Percentiles rank a stretch among this genome's conserved stretches.
These are phyloP conservation scores for Petrea volubilis DNA, from an alignment of 257 asterid species.

Conservation along the genomic window DNA sequence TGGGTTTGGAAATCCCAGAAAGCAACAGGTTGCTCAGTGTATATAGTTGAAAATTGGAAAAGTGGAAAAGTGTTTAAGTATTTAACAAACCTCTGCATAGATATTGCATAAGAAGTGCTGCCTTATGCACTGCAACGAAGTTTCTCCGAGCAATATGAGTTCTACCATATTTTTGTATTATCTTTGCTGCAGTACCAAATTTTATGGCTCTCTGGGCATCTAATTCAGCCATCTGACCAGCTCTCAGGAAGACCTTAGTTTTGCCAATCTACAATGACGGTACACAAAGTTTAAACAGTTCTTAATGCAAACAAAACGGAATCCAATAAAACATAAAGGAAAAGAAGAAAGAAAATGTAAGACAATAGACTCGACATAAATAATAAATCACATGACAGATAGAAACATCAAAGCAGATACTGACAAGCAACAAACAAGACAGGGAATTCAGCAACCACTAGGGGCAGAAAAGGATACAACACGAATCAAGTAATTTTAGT, in stretches of 20 bases:
- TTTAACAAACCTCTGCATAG: constrained; percentile 72
- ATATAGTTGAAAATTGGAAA: constrained; percentile 16
- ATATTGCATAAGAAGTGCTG: constrained; percentile 66
- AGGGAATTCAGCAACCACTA: neutral
- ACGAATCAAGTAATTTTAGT: neutral
- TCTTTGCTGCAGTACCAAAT: constrained; percentile 69
- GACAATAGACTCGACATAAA: neutral
- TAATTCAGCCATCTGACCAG: constrained; percentile 90
- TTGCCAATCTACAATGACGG: constrained; percentile 70
- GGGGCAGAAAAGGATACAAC: neutral
- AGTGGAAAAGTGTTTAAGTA: constrained; percentile 5
- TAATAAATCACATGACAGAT: constrained; percentile 4
- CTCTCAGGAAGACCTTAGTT: constrained; percentile 77
- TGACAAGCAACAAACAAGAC: neutral
- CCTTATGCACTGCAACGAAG: constrained; percentile 53
- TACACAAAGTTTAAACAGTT: constrained; percentile 14
- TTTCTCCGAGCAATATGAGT: constrained; percentile 58
- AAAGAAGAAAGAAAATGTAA: neutral
- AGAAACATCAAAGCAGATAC: constrained; percentile 9
- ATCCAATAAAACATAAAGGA: constrained; percentile 14
- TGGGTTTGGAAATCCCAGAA: neutral
- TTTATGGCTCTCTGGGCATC: constrained; percentile 75
- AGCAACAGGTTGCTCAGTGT: neutral
- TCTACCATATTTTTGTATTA: constrained; percentile 66
- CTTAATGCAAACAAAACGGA: constrained; percentile 8